Conservation (phyloP, 106 monocot genomes). For the Allium cepa region DNA sequence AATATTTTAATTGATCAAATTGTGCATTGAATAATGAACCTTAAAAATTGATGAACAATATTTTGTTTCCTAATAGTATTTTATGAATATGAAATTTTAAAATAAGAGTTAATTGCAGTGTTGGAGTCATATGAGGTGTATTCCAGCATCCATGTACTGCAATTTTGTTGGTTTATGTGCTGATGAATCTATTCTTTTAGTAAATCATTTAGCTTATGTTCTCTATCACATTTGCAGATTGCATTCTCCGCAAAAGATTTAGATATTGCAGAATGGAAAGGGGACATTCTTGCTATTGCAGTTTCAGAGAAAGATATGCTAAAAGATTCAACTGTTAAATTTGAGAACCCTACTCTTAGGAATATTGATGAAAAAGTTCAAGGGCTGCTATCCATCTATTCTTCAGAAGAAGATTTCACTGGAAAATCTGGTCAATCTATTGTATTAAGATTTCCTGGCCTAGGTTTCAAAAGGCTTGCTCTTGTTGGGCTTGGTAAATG, state of each 20-base stretch:
- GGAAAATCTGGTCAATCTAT: slow-evolving; percentile 67
- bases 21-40: too few relatives aligned
- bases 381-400: slow-evolving; percentile 47
- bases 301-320: slow-evolving; percentile 64
- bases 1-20: too few relatives aligned
- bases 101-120: too few relatives aligned
- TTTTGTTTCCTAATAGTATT: too few relatives aligned
- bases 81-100: too few relatives aligned
- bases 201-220: too few relatives aligned
- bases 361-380: slow-evolving; percentile 43
- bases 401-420: slow-evolving; percentile 64
- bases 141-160: too few relatives aligned
- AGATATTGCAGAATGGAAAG: slow-evolving; percentile 66
- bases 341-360: slow-evolving; percentile 50
- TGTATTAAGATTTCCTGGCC: slow-evolving; percentile 48
- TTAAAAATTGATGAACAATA: too few relatives aligned
- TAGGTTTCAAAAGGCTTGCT: slow-evolving; percentile 51
- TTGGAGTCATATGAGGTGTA: too few relatives aligned
- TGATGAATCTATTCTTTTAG: too few relatives aligned
- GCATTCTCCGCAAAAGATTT: slow-evolving; percentile 56
- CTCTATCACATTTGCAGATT: slow-evolving; percentile 25
- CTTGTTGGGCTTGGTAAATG: slow-evolving; percentile 46
- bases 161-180: too few relatives aligned
- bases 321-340: slow-evolving; percentile 40
- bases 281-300: slow-evolving; percentile 62